A percentile compares a stretch with the other conserved stretches of the same genome.
These are phyloP conservation scores for Chimonanthus praecox DNA, from an alignment of 164 flowering plant genomes.

Conservation along the genomic window DNA sequence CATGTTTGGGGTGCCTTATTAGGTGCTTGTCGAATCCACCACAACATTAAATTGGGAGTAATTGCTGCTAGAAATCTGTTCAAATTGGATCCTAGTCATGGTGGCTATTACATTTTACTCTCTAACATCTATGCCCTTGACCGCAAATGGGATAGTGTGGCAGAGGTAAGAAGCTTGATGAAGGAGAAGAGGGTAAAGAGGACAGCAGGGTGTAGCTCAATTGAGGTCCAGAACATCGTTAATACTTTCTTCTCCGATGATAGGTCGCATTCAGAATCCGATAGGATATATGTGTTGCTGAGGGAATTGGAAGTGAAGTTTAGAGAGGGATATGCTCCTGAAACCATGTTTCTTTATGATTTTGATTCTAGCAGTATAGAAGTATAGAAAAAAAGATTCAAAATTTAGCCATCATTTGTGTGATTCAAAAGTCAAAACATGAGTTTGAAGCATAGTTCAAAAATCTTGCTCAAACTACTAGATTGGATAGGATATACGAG, in stretches of 20 bases:
- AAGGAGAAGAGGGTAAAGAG: slow-evolving; percentile 35
- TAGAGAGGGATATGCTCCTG: slow-evolving; percentile 11
- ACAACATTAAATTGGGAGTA: slow-evolving; percentile 37
- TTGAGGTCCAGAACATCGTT: slow-evolving; percentile 26
- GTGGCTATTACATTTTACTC: slow-evolving; percentile 43
- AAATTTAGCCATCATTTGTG: too few species aligned
- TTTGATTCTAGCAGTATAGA: background rate
- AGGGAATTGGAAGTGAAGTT: slow-evolving; percentile 13
- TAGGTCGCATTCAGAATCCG: slow-evolving; percentile 16
- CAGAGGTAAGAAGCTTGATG: slow-evolving; percentile 24
- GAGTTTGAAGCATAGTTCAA: too few species aligned
- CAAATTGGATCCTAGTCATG: slow-evolving; percentile 33
- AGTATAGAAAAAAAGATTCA: too few species aligned
- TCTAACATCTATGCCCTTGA: slow-evolving; percentile 44
- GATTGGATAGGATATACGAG: too few species aligned
- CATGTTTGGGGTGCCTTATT: slow-evolving; percentile 61
- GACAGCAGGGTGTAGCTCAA: slow-evolving; percentile 30
- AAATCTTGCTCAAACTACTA: too few species aligned
- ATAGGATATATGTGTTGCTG: slow-evolving; percentile 17
- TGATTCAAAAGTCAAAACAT: too few species aligned
- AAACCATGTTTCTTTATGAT: background rate
- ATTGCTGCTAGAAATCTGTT: slow-evolving; percentile 36
- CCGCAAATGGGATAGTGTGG: slow-evolving; percentile 39
- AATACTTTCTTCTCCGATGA: slow-evolving; percentile 31
- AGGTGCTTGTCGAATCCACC: slow-evolving; percentile 49